Evolutionary conservation across 495 filamentous ascomycete genomes (phyloP).

Genomic region (Penicillium psychrofluorescens): DNA sequence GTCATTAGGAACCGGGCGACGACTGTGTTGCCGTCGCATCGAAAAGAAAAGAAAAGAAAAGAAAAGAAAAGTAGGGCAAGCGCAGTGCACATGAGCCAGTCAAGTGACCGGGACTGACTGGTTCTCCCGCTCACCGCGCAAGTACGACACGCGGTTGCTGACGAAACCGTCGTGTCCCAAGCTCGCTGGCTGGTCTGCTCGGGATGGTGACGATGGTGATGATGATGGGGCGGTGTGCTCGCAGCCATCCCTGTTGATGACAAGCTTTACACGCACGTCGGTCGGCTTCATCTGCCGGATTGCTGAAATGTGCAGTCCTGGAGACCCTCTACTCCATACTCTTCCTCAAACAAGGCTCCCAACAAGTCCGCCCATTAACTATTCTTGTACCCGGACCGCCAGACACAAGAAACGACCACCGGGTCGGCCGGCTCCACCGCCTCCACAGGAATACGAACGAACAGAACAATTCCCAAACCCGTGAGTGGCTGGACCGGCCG

Average conservation of each 20-base stretch:
- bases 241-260: not conserved
- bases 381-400: constrained; percentile 1
- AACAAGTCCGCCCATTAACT: not conserved
- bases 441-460: not conserved
- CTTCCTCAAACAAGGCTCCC: too few relatives aligned
- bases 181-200: not conserved
- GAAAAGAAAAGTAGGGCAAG: not conserved
- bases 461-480: too few relatives aligned
- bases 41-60: too few relatives aligned
- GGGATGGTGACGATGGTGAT: not conserved
- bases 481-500: not conserved
- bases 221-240: too few relatives aligned
- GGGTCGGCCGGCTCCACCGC: constrained; percentile 3
- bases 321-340: too few relatives aligned
- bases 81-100: not conserved
- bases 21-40: too few relatives aligned
- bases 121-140: not conserved
- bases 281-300: too few relatives aligned
- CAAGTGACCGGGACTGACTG: not conserved
- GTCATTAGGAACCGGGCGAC: too few relatives aligned
- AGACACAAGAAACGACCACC: not conserved
- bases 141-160: constrained; percentile 12
- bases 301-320: too few relatives aligned
- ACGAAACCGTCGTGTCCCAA: constrained; percentile 10
- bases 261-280: not conserved